Evolutionary conservation across 345 rosid species (phyloP).

Genomic region (Rhizophora apiculata): DNA sequence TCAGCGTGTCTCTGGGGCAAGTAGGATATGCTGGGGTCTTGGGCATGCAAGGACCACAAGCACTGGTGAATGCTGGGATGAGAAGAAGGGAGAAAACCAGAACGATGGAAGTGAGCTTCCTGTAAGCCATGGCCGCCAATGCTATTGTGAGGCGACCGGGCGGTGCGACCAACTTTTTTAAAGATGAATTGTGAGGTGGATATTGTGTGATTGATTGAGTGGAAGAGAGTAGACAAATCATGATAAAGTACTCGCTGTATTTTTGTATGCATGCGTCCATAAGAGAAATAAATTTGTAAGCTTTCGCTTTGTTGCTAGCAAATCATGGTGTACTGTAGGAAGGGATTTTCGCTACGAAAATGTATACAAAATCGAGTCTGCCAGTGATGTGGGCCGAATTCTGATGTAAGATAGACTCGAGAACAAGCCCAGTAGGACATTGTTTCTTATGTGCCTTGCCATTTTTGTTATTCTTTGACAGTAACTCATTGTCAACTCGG

Average conservation of each 20-base stretch:
- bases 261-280: constrained; percentile 33
- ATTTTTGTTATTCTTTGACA: no score
- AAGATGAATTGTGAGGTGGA: constrained; percentile 40
- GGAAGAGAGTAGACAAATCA: constrained; percentile 32
- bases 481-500: no score
- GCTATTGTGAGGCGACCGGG: background rate
- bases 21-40: background rate
- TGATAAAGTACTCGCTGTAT: constrained; percentile 22
- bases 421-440: no score
- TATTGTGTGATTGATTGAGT: constrained; percentile 27
- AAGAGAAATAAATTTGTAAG: background rate
- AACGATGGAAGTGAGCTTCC: constrained; percentile 18
- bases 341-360: background rate
- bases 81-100: constrained; percentile 36
- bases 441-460: no score
- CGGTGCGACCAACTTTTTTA: constrained; percentile 9
- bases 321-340: background rate
- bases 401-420: no score
- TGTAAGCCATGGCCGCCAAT: constrained; percentile 41
- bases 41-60: constrained; percentile 30
- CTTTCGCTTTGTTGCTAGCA: background rate
- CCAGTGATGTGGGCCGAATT: no score
- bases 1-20: constrained; percentile 47
- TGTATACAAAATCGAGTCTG: no score
- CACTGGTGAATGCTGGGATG: constrained; percentile 25